Percentiles rank a stretch among this genome's conserved stretches.
Evolutionary conservation across 2,329 filamentous ascomycete genomes (phyloP).

Genomic region (Xylaria multiplex): DNA sequence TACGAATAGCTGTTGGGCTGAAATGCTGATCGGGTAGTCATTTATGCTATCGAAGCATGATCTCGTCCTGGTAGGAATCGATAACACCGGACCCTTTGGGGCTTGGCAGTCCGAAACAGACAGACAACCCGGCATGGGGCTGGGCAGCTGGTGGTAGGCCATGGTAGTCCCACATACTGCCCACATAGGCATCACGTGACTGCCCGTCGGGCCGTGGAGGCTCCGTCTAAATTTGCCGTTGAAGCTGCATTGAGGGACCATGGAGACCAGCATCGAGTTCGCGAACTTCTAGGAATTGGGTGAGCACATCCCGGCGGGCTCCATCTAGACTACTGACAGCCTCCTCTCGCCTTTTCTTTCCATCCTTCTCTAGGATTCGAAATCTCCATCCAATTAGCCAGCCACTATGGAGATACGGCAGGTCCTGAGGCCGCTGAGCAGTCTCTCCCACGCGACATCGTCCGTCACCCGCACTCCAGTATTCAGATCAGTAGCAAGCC

Average conservation of each 20-base stretch:
- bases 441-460: slow-evolving; percentile 24
- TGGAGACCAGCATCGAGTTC: slow-evolving; percentile 8
- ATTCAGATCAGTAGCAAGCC: slow-evolving; percentile 39
- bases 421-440: slow-evolving; percentile 41
- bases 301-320: slow-evolving; percentile 14
- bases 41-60: background rate
- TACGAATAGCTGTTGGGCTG: background rate
- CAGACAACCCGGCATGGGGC: background rate
- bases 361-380: background rate
- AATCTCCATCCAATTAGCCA: slow-evolving; percentile 11
- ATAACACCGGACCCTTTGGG: no score
- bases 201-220: slow-evolving; percentile 30
- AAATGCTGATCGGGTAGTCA: background rate
- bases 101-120: no score
- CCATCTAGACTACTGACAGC: background rate
- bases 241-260: slow-evolving; percentile 2
- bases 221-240: slow-evolving; percentile 38
- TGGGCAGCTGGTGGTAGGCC: background rate
- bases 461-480: slow-evolving; percentile 9
- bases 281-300: slow-evolving; percentile 8
- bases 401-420: slow-evolving; percentile 45
- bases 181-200: slow-evolving; percentile 18
- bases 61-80: background rate
- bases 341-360: background rate
- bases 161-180: background rate